Evolutionary conservation across 164 flowering plant species (phyloP).

Genomic region (Chimonanthus praecox): DNA sequence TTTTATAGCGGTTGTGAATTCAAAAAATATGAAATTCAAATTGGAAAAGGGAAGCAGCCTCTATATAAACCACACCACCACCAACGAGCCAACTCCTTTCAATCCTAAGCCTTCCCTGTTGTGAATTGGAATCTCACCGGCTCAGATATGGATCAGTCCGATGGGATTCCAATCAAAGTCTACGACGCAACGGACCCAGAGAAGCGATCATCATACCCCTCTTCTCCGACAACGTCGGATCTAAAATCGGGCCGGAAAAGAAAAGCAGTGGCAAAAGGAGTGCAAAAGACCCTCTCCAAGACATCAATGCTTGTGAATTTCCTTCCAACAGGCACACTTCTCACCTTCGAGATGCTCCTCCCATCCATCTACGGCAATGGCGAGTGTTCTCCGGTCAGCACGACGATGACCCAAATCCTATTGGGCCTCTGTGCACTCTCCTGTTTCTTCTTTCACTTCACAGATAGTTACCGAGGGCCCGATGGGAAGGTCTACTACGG

Average conservation of each 20-base stretch:
- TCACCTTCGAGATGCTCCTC: conserved; percentile 87
- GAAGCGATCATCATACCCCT: conserved; percentile 9
- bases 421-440: conserved; percentile 65
- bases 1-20: too few species aligned
- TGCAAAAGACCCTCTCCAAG: conserved; percentile 67
- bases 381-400: conserved; percentile 51
- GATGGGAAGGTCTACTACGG: conserved; percentile 89
- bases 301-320: conserved; percentile 87
- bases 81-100: not conserved
- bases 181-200: conserved; percentile 35
- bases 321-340: conserved; percentile 96
- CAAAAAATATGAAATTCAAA: too few species aligned
- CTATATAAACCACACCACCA: not conserved
- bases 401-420: conserved; percentile 51
- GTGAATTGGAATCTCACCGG: conserved; percentile 7
- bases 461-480: conserved; percentile 73
- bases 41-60: too few species aligned
- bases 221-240: conserved; percentile 3
- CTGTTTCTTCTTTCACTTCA: conserved; percentile 97
- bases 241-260: conserved; percentile 8
- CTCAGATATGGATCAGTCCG: conserved; percentile 32
- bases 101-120: conserved; percentile 11
- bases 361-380: conserved; percentile 65
- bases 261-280: conserved; percentile 12
- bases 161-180: conserved; percentile 50